A percentile compares a stretch with the other conserved stretches of the same genome.
phyloP scores from a whole-genome alignment of 176 grass and related monocot species.

The maize (Zea mays) region Zm-B73-REFERENCE-NAM-5.0 NC_050105.1:101342501-101343000 shows the following conservation, averaged over 20 bases:
- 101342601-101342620: background rate
- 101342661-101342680: constrained; percentile 82
- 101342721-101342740: constrained; percentile 59
- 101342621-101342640: no score
- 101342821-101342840: constrained; percentile 34
- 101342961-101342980: no score
- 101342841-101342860: constrained; percentile 69
- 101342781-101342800: constrained; percentile 27
- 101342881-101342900: constrained; percentile 94
- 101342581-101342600: background rate
- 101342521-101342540: no score
- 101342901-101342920: constrained; percentile 87
- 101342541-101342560: no score
- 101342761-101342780: constrained; percentile 55
- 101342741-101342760: constrained; percentile 57
- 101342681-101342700: constrained; percentile 73
- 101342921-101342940: background rate
- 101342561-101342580: background rate
- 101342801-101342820: constrained; percentile 48
- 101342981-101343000: background rate
- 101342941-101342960: no score
- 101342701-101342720: constrained; percentile 58
- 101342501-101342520: no score
- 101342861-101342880: constrained; percentile 79
- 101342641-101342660: constrained; percentile 58